Conservation (phyloP, 208 protist genomes). For the Trypanosoma theileri region DNA sequence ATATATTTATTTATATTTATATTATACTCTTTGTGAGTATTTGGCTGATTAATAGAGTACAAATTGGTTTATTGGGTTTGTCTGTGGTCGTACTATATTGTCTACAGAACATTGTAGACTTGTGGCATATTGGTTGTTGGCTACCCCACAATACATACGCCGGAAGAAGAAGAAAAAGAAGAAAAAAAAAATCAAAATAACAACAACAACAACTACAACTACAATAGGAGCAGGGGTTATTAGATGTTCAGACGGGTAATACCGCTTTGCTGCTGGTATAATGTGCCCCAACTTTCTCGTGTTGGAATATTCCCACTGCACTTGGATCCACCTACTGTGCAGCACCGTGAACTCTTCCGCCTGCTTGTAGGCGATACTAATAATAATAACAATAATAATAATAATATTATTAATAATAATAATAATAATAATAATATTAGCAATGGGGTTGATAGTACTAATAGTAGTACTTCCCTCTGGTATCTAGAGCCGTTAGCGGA, state of each 20-base stretch:
- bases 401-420: neutral
- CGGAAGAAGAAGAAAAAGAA: neutral
- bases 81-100: neutral
- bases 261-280: conserved; percentile 25
- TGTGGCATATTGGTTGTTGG: no score
- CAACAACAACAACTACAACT: no score
- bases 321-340: conserved; percentile 82
- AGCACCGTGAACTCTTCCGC: conserved; percentile 81
- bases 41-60: no score
- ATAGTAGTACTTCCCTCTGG: conserved; percentile 29
- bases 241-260: conserved; percentile 31
- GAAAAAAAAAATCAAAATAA: neutral
- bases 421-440: neutral
- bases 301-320: conserved; percentile 87
- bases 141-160: no score
- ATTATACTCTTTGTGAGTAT: no score
- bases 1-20: neutral
- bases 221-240: no score
- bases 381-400: neutral
- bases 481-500: conserved; percentile 74
- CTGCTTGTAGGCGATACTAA: conserved; percentile 62
- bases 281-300: conserved; percentile 44
- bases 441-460: neutral
- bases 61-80: no score
- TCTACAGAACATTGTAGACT: neutral